A percentile compares a stretch with the other conserved stretches of the same genome.
These are phyloP conservation scores for Diddensiella santjacobensis DNA, from an alignment of 805 yeast species.

Conservation along the genomic window DNA sequence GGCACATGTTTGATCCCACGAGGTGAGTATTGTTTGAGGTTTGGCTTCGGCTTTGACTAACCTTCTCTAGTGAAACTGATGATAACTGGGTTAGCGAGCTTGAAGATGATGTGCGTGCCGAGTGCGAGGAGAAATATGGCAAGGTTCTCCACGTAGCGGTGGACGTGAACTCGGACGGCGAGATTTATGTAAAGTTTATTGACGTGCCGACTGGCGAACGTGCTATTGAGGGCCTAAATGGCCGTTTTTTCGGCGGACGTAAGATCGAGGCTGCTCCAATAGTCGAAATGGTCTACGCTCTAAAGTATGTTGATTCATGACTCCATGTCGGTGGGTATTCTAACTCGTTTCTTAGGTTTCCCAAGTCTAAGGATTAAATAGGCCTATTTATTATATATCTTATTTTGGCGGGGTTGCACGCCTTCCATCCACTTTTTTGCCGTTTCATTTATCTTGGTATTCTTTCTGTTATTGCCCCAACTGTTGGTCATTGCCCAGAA, in stretches of 20 bases:
- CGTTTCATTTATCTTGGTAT: slow-evolving; percentile 46
- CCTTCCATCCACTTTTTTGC: slow-evolving; percentile 57
- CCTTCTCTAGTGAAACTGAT: slow-evolving; percentile 30
- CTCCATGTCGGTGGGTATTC: background rate
- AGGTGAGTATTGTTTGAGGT: too few relatives aligned
- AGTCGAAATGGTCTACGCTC: slow-evolving; percentile 30
- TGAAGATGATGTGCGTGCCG: slow-evolving; percentile 34
- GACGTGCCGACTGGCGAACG: slow-evolving; percentile 23
- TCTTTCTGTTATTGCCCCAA: slow-evolving; percentile 50
- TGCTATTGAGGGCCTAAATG: slow-evolving; percentile 35
- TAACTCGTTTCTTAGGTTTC: slow-evolving; percentile 18
- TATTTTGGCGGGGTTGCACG: slow-evolving; percentile 9
- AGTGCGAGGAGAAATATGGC: slow-evolving; percentile 38
- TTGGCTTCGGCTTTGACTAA: background rate
- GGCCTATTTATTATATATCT: background rate
- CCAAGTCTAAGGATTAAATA: slow-evolving; percentile 20
- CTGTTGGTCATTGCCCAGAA: slow-evolving; percentile 62
- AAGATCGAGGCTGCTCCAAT: slow-evolving; percentile 30
- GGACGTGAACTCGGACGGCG: slow-evolving; percentile 30
- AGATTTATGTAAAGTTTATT: slow-evolving; percentile 32
- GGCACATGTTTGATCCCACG: slow-evolving; percentile 33
- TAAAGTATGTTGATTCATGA: slow-evolving; percentile 23
- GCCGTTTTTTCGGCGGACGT: slow-evolving; percentile 35
- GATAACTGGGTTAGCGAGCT: slow-evolving; percentile 33
- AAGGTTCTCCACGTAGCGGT: slow-evolving; percentile 31